Percentiles rank a stretch among this genome's conserved stretches.
These are phyloP conservation scores for Leccinum insolens DNA, from an alignment of 1,284 basidiomycete genomes.

Conservation along the genomic window DNA sequence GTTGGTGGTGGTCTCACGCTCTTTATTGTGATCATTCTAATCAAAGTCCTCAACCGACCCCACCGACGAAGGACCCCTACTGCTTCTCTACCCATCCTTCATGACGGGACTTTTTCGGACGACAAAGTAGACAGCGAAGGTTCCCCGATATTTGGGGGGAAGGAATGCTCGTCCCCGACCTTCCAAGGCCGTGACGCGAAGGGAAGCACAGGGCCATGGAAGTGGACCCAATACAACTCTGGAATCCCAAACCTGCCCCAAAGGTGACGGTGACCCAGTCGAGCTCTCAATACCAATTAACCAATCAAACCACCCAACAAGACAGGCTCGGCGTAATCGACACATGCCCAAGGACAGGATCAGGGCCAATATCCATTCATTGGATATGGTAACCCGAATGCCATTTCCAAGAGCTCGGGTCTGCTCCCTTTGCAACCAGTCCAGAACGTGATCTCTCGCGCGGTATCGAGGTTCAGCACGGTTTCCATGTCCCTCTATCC, in stretches of 20 bases:
- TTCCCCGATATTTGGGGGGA: slow-evolving; percentile 75
- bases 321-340: too few relatives aligned
- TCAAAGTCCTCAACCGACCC: slow-evolving; percentile 51
- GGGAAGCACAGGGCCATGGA: slow-evolving; percentile 46
- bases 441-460: slow-evolving; percentile 39
- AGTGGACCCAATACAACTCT: slow-evolving; percentile 68
- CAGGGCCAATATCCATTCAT: too few relatives aligned
- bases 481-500: slow-evolving; percentile 59
- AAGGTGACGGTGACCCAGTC: slow-evolving; percentile 30
- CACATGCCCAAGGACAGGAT: too few relatives aligned
- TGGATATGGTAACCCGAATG: too few relatives aligned
- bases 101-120: slow-evolving; percentile 51
- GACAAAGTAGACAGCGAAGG: slow-evolving; percentile 51
- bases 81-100: slow-evolving; percentile 72
- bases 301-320: neutral
- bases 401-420: slow-evolving; percentile 26
- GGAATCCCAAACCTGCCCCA: slow-evolving; percentile 36
- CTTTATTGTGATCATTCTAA: slow-evolving; percentile 52
- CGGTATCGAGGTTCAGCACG: slow-evolving; percentile 49
- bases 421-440: slow-evolving; percentile 37
- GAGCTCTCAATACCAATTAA: slow-evolving; percentile 21
- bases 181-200: slow-evolving; percentile 33
- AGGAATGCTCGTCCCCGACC: slow-evolving; percentile 59
- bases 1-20: slow-evolving; percentile 60
- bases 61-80: slow-evolving; percentile 53